Base-by-base conservation (phyloP, 768 basidiomycete species). In the Rhodotorula babjevae region DNA sequence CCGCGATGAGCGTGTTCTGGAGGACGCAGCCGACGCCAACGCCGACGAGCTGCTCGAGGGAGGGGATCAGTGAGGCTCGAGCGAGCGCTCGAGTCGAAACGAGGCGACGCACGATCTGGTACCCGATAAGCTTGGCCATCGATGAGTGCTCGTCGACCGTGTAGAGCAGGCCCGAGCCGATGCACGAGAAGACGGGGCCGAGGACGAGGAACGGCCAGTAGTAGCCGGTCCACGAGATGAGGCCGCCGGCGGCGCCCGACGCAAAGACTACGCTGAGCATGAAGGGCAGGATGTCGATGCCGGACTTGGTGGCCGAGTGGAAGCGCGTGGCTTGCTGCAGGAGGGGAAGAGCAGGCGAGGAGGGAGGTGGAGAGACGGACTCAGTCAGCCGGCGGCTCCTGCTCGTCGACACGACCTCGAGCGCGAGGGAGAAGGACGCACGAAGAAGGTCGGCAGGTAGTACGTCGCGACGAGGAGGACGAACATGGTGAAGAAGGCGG, bases 1-100 rank as follows among this genome's bases (percentile, higher is more conserved):
- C 80, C 12, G 82, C 80, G 52, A 82, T 76, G 79, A 84, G 79
- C 14, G 77, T 72, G 72, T 82, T 82, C 76, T 82, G 81, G 64
- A 81, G 62, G 29, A 78, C 76, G 55, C 75, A 59, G 29, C 83
- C 84, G 63, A 83, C 76, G 33, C 84, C 83, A 29, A 81, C 68
- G 27, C 82, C 83, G 42, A 83, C 61, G 23, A 84, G 73, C 69
- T 70, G 50, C 36, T 9, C 19, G 11, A 25, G 42, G 0, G 18
- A 21, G 63, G 19, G 3, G 2, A 16, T 18, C 25, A 52, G 61
- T 21, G 16, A 44, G 27, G 15, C 23, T 29, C 7, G 18, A 9
- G 19, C 16, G 33, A 14, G 4, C 46, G 46, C 36, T 36, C 36
- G 36, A 36, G 36, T 4, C 9, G 36, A 36, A 9, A 9, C 36